Evolutionary conservation across 2,329 filamentous ascomycete species (phyloP).

Genomic region (Neurospora crassa): DNA sequence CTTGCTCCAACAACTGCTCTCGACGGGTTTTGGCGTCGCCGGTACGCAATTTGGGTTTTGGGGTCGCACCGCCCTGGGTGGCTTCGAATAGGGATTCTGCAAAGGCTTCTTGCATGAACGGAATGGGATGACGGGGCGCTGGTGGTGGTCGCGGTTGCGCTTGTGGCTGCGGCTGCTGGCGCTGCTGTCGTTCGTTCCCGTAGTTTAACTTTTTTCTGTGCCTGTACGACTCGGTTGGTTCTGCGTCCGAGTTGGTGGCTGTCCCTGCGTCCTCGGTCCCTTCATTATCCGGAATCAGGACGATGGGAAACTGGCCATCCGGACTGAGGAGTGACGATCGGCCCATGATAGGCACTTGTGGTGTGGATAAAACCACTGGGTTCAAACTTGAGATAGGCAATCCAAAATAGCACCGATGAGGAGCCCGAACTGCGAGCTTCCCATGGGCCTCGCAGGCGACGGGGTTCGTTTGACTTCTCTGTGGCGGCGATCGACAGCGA

Average conservation of each 20-base stretch:
- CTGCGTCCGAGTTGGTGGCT: conserved; percentile 7
- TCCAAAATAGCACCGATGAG: background rate
- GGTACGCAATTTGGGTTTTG: conserved; percentile 43
- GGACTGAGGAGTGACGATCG: conserved; percentile 12
- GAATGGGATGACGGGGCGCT: conserved; percentile 54
- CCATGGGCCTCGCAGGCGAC: background rate
- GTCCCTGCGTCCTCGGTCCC: conserved; percentile 5
- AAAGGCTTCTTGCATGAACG: conserved; percentile 71
- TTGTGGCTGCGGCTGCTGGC: background rate
- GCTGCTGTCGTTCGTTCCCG: background rate
- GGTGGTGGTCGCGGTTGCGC: conserved; percentile 8
- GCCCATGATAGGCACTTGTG: conserved; percentile 14
- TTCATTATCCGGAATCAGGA: conserved; percentile 11
- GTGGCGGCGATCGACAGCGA: background rate
- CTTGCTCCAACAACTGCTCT: conserved; percentile 57
- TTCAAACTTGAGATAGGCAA: background rate
- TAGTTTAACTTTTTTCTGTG: conserved; percentile 2
- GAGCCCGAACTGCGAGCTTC: background rate
- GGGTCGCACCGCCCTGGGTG: conserved; percentile 34
- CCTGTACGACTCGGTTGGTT: conserved; percentile 7
- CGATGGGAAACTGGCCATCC: conserved; percentile 17
- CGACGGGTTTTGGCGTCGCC: conserved; percentile 53
- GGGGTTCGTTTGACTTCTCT: background rate
- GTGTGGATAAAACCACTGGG: background rate
- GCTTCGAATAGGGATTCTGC: conserved; percentile 73